These are phyloP conservation scores for Fusarium piperis DNA, from an alignment of 2,329 filamentous ascomycete genomes.

Conservation along the genomic window DNA sequence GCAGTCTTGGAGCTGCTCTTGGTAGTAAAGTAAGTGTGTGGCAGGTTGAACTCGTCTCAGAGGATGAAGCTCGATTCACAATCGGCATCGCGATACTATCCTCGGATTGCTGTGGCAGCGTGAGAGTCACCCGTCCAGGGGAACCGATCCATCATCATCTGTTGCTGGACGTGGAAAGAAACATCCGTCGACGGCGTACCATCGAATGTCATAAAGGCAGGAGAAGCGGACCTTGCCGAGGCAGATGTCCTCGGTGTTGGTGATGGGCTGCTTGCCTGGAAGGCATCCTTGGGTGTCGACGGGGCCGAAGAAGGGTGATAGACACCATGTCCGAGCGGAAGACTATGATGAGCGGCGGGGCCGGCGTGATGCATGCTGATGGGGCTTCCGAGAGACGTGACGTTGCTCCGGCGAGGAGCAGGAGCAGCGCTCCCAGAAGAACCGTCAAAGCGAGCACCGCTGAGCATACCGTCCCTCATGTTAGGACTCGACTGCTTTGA, in stretches of 20 bases:
- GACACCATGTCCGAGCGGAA: slow-evolving; percentile 40
- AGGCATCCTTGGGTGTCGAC: slow-evolving; percentile 42
- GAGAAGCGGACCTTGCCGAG: slow-evolving; percentile 55
- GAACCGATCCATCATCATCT: slow-evolving; percentile 56
- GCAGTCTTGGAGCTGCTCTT: slow-evolving; percentile 21
- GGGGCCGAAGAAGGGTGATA: slow-evolving; percentile 30
- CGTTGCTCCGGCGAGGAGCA: slow-evolving; percentile 13
- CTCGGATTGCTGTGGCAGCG: slow-evolving; percentile 59
- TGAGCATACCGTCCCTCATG: slow-evolving; percentile 59
- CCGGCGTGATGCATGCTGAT: slow-evolving; percentile 44
- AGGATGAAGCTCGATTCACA: slow-evolving; percentile 19
- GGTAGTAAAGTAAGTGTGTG: slow-evolving; percentile 1
- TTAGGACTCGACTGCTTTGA: slow-evolving; percentile 66
- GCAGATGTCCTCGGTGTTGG: slow-evolving; percentile 49
- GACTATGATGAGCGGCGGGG: slow-evolving; percentile 55
- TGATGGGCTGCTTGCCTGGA: slow-evolving; percentile 36
- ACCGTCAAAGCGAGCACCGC: slow-evolving; percentile 51
- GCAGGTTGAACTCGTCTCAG: slow-evolving; percentile 6
- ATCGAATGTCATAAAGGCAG: slow-evolving; percentile 58
- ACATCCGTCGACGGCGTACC: slow-evolving; percentile 57
- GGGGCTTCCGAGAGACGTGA: slow-evolving; percentile 23
- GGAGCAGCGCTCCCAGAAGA: slow-evolving; percentile 5
- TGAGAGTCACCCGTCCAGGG: slow-evolving; percentile 59
- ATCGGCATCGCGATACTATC: slow-evolving; percentile 43
- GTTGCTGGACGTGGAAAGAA: slow-evolving; percentile 51